Base-by-base conservation (phyloP, 768 basidiomycete genomes). In the Holtermanniella nyarrowii region DNA sequence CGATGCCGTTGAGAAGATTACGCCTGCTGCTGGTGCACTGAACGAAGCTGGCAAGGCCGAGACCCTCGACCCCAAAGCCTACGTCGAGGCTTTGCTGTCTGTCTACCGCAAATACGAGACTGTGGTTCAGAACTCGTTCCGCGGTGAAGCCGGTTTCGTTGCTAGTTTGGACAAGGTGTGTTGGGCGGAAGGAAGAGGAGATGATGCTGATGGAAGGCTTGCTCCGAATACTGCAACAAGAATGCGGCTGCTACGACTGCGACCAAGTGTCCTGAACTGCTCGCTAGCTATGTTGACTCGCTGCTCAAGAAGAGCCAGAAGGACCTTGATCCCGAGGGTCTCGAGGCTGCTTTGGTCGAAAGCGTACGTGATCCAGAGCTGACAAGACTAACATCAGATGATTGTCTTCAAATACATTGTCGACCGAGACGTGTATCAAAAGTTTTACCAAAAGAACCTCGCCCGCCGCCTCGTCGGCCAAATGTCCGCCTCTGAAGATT, bases 381-480 rank as follows among this genome's bases (percentile, higher is more conserved):
- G 49, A 53, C 0, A 43, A 37, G 16, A 22, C 44, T 42, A 18
- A 46, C 31, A 56, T 1, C 65, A 97, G 93, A 95, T 96, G 90
- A 78, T 87, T 13, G 75, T 97, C 45, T 95, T 99, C 85, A 90
- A 90, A 70, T 97, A 95, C 73, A 85, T 96, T 62, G 88, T 91
- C 69, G 91, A 97, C 77, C 95, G 95, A 76, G 93, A 99, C 59
- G 88, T 97, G 12, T 99, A 96, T 82, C 90, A 93, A 68, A 86
- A 86, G 16, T 97, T 93, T 78, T 97, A 99, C 75, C 86, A 85
- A 14, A 93, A 88, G 57, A 91, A 88, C 71, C 74, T 97, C 21
- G 87, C 87, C 27, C 87, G 86, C 68, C 88, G 93, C 55, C 81
- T 99, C 22, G 88, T 99, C 60, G 83, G 87, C 59, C 81, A 82